Percentiles rank a stretch among this genome's conserved stretches.
Evolutionary conservation across 2,329 filamentous ascomycete genomes (phyloP).

Genomic region (Xylariomycetidae sp.): DNA sequence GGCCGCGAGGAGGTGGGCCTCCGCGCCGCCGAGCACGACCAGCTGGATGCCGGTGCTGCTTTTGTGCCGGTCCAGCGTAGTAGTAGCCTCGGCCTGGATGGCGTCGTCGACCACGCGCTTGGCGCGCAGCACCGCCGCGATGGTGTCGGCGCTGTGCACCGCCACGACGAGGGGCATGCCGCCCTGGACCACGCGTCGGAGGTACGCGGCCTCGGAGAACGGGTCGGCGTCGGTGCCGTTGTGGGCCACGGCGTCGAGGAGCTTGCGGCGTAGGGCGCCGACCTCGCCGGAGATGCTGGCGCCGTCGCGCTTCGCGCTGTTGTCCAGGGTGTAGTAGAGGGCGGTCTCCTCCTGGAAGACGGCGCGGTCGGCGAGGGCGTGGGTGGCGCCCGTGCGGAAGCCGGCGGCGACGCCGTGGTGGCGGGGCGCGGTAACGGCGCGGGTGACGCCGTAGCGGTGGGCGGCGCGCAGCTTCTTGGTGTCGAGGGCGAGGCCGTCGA

Average conservation of each 20-base stretch:
- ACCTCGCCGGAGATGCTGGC: conserved; percentile 39
- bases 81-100: conserved; percentile 18
- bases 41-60: conserved; percentile 35
- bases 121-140: conserved; percentile 51
- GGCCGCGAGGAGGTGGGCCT: conserved; percentile 53
- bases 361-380: conserved; percentile 39
- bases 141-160: conserved; percentile 57
- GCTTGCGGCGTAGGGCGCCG: neutral
- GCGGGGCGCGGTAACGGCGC: conserved; percentile 50
- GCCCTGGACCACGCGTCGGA: conserved; percentile 49
- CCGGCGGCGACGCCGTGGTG: conserved; percentile 54
- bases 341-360: conserved; percentile 50
- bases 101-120: conserved; percentile 49
- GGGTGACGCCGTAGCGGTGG: conserved; percentile 50
- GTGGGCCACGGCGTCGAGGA: conserved; percentile 34
- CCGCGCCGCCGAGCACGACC: conserved; percentile 56
- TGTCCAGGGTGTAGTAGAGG: conserved; percentile 52
- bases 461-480: conserved; percentile 50
- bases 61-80: conserved; percentile 1
- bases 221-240: conserved; percentile 27
- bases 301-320: conserved; percentile 36
- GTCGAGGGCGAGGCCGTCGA: conserved; percentile 50
- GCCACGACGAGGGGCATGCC: conserved; percentile 50
- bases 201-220: conserved; percentile 44
- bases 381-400: conserved; percentile 45